Conservation (phyloP, 371 early-diverging fungal genomes). For the Mucor racemosus region DNA sequence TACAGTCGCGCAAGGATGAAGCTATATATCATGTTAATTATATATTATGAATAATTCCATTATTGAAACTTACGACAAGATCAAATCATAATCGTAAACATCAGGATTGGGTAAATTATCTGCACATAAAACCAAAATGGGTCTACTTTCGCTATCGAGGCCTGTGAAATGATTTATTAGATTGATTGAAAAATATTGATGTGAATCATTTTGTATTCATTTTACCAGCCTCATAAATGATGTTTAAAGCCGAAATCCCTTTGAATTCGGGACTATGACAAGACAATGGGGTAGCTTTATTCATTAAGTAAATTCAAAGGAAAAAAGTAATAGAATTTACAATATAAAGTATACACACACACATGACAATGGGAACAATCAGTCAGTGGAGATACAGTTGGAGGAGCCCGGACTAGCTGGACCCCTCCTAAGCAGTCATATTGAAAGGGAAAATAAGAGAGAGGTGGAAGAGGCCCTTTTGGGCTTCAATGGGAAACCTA, state of each 20-base stretch:
- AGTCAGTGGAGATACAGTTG: too few species aligned
- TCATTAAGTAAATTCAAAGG: conserved; percentile 19
- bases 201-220: not conserved
- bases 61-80: conserved; percentile 64
- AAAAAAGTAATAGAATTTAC: not conserved
- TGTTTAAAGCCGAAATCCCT: conserved; percentile 48
- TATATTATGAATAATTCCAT: not conserved
- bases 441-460: too few species aligned
- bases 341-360: not conserved
- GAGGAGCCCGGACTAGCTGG: too few species aligned
- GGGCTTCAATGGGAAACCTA: too few species aligned
- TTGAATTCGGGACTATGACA: conserved; percentile 50
- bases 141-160: conserved; percentile 82
- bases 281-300: conserved; percentile 36
- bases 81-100: conserved; percentile 77
- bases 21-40: conserved; percentile 20
- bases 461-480: too few species aligned
- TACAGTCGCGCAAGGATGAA: conserved; percentile 50
- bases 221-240: conserved; percentile 57
- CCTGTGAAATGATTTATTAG: conserved; percentile 48
- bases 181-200: not conserved
- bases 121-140: conserved; percentile 81
- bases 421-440: too few species aligned
- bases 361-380: not conserved
- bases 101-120: conserved; percentile 81